Percentiles rank a stretch among this genome's conserved stretches.
Evolutionary conservation across 106 monocot species (phyloP).

Genomic region (Gastrodia elata): DNA sequence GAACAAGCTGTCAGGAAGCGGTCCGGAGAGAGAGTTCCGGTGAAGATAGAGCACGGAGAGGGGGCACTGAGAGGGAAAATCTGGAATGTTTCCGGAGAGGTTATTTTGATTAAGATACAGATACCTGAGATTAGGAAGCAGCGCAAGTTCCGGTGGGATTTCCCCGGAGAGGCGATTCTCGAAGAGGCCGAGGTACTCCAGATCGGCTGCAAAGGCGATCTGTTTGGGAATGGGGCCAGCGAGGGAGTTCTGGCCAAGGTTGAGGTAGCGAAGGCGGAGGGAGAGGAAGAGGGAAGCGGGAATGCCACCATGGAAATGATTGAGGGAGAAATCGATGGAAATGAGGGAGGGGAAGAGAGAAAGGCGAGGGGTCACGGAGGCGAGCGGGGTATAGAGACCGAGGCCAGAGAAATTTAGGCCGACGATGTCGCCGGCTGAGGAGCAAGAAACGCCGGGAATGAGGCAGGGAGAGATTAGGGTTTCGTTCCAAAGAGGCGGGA

Average conservation of each 20-base stretch:
- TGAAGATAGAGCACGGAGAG: constrained; percentile 30
- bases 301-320: constrained; percentile 44
- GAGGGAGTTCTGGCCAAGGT: constrained; percentile 40
- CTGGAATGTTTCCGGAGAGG: constrained; percentile 45
- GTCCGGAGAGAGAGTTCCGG: constrained; percentile 36
- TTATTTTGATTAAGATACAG: constrained; percentile 52
- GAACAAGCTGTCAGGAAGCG: constrained; percentile 34
- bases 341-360: constrained; percentile 21
- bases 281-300: constrained; percentile 30
- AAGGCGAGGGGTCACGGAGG: constrained; percentile 23
- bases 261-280: constrained; percentile 20
- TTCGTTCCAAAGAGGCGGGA: constrained; percentile 34
- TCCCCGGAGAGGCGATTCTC: constrained; percentile 45
- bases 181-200: constrained; percentile 26
- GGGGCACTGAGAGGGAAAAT: constrained; percentile 23
- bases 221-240: constrained; percentile 40
- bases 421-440: constrained; percentile 4
- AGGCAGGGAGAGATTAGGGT: constrained; percentile 27
- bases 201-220: constrained; percentile 15
- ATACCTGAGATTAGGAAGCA: constrained; percentile 28
- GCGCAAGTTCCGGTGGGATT: constrained; percentile 42
- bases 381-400: constrained; percentile 20
- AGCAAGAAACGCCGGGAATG: constrained; percentile 42
- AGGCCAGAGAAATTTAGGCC: constrained; percentile 39
- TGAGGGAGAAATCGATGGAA: constrained; percentile 40